phyloP scores from a whole-genome alignment of 2,329 filamentous ascomycete species.

The Beauveria sp. region DNA sequence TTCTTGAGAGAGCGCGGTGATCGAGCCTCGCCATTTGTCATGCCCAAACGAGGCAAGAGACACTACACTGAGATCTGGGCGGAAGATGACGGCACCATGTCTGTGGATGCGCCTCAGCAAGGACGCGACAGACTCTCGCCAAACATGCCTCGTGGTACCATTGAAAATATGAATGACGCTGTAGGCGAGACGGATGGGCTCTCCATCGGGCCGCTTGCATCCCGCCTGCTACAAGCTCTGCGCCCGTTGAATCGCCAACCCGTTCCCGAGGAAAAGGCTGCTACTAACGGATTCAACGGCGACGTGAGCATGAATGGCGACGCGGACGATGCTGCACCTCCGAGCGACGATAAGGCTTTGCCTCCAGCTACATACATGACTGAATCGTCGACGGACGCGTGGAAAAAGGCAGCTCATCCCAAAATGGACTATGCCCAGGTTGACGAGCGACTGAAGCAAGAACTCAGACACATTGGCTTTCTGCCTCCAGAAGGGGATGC shows the following conservation, averaged over 20 bases:
- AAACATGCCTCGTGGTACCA: conserved; percentile 76
- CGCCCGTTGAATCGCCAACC: conserved; percentile 63
- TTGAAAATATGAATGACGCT: conserved; percentile 81
- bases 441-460: conserved; percentile 85
- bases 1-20: conserved; percentile 90
- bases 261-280: conserved; percentile 49
- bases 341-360: conserved; percentile 32
- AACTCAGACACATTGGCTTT: conserved; percentile 85
- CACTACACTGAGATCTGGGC: conserved; percentile 90
- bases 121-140: conserved; percentile 60
- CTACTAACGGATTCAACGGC: conserved; percentile 44
- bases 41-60: conserved; percentile 75
- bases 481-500: conserved; percentile 60
- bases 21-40: conserved; percentile 72
- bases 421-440: conserved; percentile 80
- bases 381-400: conserved; percentile 66
- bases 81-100: conserved; percentile 79
- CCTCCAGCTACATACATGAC: conserved; percentile 73
- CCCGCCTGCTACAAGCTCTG: conserved; percentile 71
- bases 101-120: conserved; percentile 58
- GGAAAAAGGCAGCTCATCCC: conserved; percentile 67
- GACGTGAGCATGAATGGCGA: conserved; percentile 50
- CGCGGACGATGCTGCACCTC: conserved; percentile 28
- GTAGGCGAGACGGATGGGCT: conserved; percentile 83
- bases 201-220: conserved; percentile 78